Evolutionary conservation across 805 yeast genomes (phyloP).

Genomic region (Aciculoconidium aculeatum): DNA sequence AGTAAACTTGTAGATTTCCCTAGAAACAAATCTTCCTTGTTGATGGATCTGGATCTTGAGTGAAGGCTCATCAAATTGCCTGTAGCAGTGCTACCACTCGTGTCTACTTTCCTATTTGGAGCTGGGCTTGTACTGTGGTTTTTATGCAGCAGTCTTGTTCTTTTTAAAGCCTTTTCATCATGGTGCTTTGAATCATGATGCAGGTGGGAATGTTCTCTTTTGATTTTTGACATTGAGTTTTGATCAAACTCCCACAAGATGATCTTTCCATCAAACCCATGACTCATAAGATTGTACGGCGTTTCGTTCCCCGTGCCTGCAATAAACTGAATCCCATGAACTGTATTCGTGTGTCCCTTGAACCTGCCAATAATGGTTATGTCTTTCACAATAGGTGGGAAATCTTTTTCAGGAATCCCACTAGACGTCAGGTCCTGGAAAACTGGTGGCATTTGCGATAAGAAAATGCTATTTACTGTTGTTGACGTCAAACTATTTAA

Average conservation of each 20-base stretch:
- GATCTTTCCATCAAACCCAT: constrained; percentile 36
- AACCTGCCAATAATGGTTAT: constrained; percentile 30
- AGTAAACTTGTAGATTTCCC: constrained; percentile 3
- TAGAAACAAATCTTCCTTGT: constrained; percentile 7
- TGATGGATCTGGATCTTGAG: constrained; percentile 9
- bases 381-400: constrained; percentile 34
- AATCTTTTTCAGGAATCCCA: neutral
- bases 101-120: constrained; percentile 4
- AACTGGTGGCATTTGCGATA: neutral
- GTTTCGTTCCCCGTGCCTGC: constrained; percentile 8
- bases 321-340: constrained; percentile 24
- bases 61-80: constrained; percentile 4
- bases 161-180: constrained; percentile 4
- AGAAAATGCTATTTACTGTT: constrained; percentile 4
- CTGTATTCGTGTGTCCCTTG: constrained; percentile 37
- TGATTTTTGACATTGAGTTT: constrained; percentile 34
- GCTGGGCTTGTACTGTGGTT: constrained; percentile 7
- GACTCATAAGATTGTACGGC: constrained; percentile 29
- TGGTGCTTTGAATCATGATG: constrained; percentile 1
- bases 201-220: constrained; percentile 7
- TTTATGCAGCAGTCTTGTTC: constrained; percentile 1
- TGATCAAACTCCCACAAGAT: constrained; percentile 42
- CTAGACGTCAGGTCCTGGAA: constrained; percentile 1
- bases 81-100: constrained; percentile 1
- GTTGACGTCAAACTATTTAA: constrained; percentile 20